Conservation (phyloP, 257 asterid species). For the Capsicum pubescens region DNA sequence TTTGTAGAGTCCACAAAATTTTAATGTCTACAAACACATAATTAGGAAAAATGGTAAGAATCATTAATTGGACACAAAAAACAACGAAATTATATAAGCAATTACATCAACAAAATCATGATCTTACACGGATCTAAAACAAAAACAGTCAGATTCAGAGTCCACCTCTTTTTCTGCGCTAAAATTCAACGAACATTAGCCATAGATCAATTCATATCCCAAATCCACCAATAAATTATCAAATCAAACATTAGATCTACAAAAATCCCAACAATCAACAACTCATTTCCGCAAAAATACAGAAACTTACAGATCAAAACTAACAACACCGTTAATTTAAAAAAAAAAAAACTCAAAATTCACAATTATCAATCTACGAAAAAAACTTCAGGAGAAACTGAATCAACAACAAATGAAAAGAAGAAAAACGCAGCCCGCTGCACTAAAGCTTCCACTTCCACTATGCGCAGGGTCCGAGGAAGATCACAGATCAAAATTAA, state of each 20-base stretch:
- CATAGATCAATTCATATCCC: constrained; percentile 32
- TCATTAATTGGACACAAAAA: background rate
- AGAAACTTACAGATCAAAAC: background rate
- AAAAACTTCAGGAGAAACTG: background rate
- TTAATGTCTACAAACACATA: too few species aligned
- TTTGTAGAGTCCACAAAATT: too few species aligned
- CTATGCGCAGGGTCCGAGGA: too few species aligned
- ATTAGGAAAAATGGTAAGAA: background rate
- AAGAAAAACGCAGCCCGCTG: too few species aligned
- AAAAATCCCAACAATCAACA: background rate
- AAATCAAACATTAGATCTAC: constrained; percentile 23
- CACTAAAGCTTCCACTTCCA: too few species aligned
- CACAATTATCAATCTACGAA: background rate
- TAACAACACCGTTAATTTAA: background rate
- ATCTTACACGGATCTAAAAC: background rate
- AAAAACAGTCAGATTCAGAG: background rate
- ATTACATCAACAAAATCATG: constrained; percentile 4
- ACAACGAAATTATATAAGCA: background rate
- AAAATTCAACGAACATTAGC: constrained; percentile 15
- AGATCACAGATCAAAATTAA: too few species aligned
- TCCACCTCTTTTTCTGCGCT: background rate
- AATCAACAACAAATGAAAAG: background rate
- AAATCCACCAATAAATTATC: background rate
- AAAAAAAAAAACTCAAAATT: background rate
- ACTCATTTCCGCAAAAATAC: background rate